These are phyloP conservation scores for Gossypium turneri DNA, from an alignment of 345 rosid species.

Conservation along the genomic window DNA sequence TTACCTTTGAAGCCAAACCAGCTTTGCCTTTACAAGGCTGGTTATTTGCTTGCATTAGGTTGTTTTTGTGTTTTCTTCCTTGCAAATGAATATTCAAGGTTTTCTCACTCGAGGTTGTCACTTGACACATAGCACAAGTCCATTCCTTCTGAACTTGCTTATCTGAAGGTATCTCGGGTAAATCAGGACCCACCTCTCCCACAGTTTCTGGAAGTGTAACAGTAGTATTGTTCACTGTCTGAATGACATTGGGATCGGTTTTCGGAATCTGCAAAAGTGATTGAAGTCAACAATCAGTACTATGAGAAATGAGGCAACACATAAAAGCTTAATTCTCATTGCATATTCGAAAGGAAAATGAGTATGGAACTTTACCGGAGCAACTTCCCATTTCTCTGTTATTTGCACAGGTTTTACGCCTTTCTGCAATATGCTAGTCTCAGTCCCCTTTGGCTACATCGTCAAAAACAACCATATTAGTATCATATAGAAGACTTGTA, in stretches of 20 bases:
- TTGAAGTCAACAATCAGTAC: background rate
- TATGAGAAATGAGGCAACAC: background rate
- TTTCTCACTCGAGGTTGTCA: conserved; percentile 16
- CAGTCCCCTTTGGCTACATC: conserved; percentile 10
- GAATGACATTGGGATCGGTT: background rate
- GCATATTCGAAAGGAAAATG: background rate
- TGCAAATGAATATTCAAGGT: conserved; percentile 19
- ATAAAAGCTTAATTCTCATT: background rate
- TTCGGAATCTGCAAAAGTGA: conserved; percentile 1
- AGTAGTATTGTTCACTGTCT: background rate
- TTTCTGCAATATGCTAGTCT: conserved; percentile 15
- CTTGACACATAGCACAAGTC: conserved; percentile 29
- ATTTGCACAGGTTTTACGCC: conserved; percentile 9
- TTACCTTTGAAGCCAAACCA: background rate
- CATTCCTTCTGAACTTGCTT: conserved; percentile 24
- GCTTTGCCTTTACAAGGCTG: conserved; percentile 7
- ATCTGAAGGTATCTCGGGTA: background rate
- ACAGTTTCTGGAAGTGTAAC: background rate
- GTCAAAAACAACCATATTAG: conserved; percentile 9
- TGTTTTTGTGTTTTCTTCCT: conserved; percentile 25
- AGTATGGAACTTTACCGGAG: conserved; percentile 13
- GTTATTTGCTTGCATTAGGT: conserved; percentile 21
- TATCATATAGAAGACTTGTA: background rate
- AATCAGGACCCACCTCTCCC: background rate
- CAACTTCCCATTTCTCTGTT: conserved; percentile 18